phyloP scores from a whole-genome alignment of 345 rosid species.

The Euphorbia peplus region DNA sequence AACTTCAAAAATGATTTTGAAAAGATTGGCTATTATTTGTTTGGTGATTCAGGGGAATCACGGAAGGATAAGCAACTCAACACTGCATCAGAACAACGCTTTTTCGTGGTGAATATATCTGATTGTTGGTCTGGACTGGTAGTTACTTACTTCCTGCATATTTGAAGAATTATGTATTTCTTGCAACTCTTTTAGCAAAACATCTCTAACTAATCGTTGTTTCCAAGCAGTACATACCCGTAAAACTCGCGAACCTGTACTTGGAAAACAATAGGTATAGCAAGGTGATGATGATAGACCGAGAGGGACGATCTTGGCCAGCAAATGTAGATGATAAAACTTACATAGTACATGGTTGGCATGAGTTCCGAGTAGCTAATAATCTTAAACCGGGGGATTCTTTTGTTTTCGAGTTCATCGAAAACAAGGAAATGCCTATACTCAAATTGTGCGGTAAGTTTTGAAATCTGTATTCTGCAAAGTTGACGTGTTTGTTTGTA shows the following conservation, averaged over 20 bases:
- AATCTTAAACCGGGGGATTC: conserved; percentile 8
- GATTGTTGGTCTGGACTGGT: too few species aligned
- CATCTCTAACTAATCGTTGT: background rate
- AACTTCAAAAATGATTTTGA: too few species aligned
- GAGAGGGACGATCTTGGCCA: conserved; percentile 15
- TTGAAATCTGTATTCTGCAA: too few species aligned
- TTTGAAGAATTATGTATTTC: too few species aligned
- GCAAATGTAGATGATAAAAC: background rate
- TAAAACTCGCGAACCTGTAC: conserved; percentile 2
- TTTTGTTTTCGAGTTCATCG: conserved; percentile 12
- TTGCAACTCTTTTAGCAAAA: background rate
- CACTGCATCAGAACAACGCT: too few species aligned
- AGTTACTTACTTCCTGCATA: background rate
- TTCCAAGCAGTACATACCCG: conserved; percentile 12
- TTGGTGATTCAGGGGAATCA: too few species aligned
- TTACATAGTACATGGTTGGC: conserved; percentile 10
- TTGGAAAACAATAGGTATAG: background rate
- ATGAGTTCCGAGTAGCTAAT: background rate
- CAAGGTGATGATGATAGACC: conserved; percentile 11
- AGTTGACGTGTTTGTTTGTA: too few species aligned
- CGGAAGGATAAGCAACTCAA: too few species aligned
- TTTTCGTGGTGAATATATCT: background rate
- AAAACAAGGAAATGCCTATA: background rate
- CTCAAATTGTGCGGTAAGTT: conserved; percentile 5
- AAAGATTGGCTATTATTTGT: too few species aligned